phyloP scores from a whole-genome alignment of 768 basidiomycete genomes.

The Phaeolepiota aurea region DNA sequence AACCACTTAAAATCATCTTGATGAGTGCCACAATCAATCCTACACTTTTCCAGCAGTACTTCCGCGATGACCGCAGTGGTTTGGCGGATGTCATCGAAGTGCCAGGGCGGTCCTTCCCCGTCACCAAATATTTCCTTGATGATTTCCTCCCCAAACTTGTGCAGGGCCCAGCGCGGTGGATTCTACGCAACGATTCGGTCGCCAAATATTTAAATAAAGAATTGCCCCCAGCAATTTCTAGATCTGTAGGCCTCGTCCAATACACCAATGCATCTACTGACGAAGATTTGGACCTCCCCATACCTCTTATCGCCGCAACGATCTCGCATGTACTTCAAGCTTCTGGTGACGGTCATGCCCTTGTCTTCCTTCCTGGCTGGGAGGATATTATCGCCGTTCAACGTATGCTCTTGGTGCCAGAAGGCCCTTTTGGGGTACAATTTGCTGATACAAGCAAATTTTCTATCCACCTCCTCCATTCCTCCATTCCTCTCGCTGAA shows the following conservation, averaged over 20 bases:
- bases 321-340: conserved; percentile 68
- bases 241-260: conserved; percentile 16
- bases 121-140: conserved; percentile 73
- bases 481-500: conserved; percentile 79
- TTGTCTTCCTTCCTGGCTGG: conserved; percentile 92
- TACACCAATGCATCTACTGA: conserved; percentile 12
- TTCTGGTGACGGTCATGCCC: conserved; percentile 77
- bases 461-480: conserved; percentile 79
- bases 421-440: conserved; percentile 44
- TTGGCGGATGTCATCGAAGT: conserved; percentile 70
- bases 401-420: conserved; percentile 42
- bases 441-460: conserved; percentile 53
- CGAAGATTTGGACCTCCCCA: conserved; percentile 70
- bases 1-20: conserved; percentile 78
- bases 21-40: conserved; percentile 98
- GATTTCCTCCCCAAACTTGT: conserved; percentile 55
- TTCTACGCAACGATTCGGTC: conserved; percentile 64
- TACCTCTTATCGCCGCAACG: conserved; percentile 71
- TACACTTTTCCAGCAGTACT: conserved; percentile 82
- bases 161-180: conserved; percentile 42
- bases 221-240: conserved; percentile 27
- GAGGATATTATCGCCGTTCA: conserved; percentile 80
- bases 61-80: conserved; percentile 49
- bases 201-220: conserved; percentile 67
- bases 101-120: conserved; percentile 90